phyloP scores from a whole-genome alignment of 352 stramenopile species.

The Globisporangium paroecandrum region DNA sequence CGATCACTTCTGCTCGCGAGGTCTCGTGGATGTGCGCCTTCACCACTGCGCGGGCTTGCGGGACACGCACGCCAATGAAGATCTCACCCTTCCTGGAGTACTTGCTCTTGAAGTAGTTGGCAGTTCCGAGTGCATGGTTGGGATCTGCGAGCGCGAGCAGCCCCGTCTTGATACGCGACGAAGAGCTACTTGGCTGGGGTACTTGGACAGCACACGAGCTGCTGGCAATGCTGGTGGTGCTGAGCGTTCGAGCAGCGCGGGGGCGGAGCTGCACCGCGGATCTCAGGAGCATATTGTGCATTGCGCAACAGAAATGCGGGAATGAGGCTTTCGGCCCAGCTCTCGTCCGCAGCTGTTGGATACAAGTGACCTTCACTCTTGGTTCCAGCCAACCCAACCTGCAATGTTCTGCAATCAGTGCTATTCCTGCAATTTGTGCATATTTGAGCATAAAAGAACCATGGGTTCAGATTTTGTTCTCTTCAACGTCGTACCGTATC shows the following conservation, averaged over 20 bases:
- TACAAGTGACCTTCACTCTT: not conserved
- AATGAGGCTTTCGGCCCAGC: not conserved
- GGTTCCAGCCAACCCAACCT: not conserved
- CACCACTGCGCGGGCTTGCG: slow-evolving; percentile 15
- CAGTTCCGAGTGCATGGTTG: not conserved
- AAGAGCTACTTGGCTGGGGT: not conserved
- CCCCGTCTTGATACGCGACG: slow-evolving; percentile 7
- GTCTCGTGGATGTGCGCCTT: slow-evolving; percentile 11
- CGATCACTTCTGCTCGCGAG: slow-evolving; percentile 3
- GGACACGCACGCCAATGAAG: slow-evolving; percentile 18
- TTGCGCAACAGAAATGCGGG: not conserved
- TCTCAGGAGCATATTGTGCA: not conserved
- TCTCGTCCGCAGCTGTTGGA: not conserved
- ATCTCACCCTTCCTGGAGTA: slow-evolving; percentile 17
- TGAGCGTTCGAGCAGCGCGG: not conserved
- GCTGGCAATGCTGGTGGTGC: slow-evolving; percentile 11
- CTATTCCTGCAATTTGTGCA: not conserved
- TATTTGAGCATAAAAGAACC: not conserved
- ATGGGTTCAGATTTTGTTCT: not conserved
- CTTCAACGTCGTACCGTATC: not conserved
- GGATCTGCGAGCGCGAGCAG: slow-evolving; percentile 14
- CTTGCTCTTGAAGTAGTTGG: slow-evolving; percentile 16
- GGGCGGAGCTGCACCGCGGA: not conserved
- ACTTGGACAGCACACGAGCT: not conserved
- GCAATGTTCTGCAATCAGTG: not conserved